Conservation (phyloP, 768 basidiomycete species). For the Suillus variegatus region DNA sequence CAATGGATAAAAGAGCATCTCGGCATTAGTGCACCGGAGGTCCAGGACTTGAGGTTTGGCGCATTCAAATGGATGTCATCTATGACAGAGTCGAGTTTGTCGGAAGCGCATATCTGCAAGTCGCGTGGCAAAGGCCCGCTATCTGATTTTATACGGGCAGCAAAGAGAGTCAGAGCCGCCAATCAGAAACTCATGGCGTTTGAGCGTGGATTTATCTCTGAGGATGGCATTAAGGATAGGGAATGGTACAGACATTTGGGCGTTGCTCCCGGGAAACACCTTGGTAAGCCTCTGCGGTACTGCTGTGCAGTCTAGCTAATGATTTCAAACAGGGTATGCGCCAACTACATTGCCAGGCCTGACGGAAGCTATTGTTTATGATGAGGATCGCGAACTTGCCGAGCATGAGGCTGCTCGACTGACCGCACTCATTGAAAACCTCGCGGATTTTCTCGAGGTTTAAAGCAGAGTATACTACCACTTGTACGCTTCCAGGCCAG, state of each 20-base stretch:
- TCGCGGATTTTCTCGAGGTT: constrained; percentile 38
- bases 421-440: constrained; percentile 49
- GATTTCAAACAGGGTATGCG: constrained; percentile 60
- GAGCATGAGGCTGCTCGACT: constrained; percentile 62
- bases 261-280: constrained; percentile 86
- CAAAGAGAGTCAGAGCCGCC: constrained; percentile 54
- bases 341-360: constrained; percentile 83
- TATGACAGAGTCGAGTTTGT: background rate
- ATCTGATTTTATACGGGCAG: constrained; percentile 54
- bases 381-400: constrained; percentile 63
- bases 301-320: constrained; percentile 1
- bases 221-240: constrained; percentile 73
- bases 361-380: constrained; percentile 73
- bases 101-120: constrained; percentile 13
- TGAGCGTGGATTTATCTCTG: constrained; percentile 79
- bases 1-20: constrained; percentile 31
- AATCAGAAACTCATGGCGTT: constrained; percentile 72
- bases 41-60: constrained; percentile 7
- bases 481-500: background rate
- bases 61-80: constrained; percentile 6
- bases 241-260: constrained; percentile 88
- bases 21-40: constrained; percentile 4
- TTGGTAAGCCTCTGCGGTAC: constrained; percentile 46
- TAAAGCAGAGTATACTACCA: background rate
- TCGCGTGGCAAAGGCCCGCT: constrained; percentile 33